Percentiles rank a stretch among this genome's conserved stretches.
phyloP scores from a whole-genome alignment of 2,329 filamentous ascomycete species.

The Colletotrichum sp. region DNA sequence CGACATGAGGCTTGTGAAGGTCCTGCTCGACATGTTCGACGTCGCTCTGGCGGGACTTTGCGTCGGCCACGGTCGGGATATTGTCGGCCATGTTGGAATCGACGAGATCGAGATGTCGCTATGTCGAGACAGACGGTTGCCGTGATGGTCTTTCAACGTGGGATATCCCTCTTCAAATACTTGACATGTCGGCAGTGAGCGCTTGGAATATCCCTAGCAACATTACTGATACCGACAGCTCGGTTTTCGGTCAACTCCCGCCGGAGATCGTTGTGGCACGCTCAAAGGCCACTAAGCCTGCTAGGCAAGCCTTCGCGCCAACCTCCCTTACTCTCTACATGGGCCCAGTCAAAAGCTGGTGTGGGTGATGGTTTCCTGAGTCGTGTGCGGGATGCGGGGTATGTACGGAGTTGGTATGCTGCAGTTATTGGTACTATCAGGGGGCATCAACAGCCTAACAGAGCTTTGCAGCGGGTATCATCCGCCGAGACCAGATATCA shows the following conservation, averaged over 20 bases:
- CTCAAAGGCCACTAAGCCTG: background rate
- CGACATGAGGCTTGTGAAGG: constrained; percentile 13
- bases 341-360: background rate
- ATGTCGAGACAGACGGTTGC: background rate
- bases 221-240: background rate
- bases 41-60: constrained; percentile 7
- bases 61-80: background rate
- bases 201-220: background rate
- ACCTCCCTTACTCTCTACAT: background rate
- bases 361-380: background rate
- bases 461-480: too few relatives aligned
- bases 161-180: background rate
- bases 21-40: constrained; percentile 24
- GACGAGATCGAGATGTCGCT: background rate
- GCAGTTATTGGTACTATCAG: background rate
- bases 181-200: background rate
- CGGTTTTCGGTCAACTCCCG: constrained; percentile 1
- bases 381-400: background rate
- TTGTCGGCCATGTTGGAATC: background rate
- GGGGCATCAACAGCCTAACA: background rate
- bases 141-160: background rate
- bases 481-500: background rate
- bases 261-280: background rate
- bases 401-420: background rate
- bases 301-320: background rate